Percentiles rank a stretch among this genome's conserved stretches.
phyloP scores from a whole-genome alignment of 768 basidiomycete species.

The Rhodotorula sphaerocarpa region DNA sequence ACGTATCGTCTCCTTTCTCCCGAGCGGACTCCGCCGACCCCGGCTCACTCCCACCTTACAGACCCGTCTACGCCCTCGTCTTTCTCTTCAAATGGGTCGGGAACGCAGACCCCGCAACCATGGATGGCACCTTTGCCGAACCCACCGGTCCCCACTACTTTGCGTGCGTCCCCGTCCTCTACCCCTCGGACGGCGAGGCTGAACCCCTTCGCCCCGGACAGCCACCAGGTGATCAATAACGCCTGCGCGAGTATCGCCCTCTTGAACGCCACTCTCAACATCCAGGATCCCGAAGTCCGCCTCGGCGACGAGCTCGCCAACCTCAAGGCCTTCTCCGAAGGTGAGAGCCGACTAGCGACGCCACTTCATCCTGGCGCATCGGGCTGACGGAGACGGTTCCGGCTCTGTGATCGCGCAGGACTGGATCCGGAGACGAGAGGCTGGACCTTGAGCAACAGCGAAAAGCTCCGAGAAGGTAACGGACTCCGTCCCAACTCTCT shows the following conservation, averaged over 20 bases:
- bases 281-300: conserved; percentile 18
- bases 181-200: background rate
- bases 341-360: conserved; percentile 1
- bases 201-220: background rate
- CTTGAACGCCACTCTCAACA: conserved; percentile 33
- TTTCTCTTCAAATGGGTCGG: conserved; percentile 98
- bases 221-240: conserved; percentile 71
- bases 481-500: conserved; percentile 17
- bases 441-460: conserved; percentile 43
- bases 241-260: conserved; percentile 56
- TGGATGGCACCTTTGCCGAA: conserved; percentile 39
- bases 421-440: conserved; percentile 64
- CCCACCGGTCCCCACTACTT: conserved; percentile 58
- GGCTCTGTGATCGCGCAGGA: conserved; percentile 46
- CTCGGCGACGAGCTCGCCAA: conserved; percentile 32
- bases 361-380: background rate
- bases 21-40: background rate
- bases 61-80: conserved; percentile 77
- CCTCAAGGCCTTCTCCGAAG: conserved; percentile 28
- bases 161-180: conserved; percentile 45
- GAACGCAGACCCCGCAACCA: conserved; percentile 37
- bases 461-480: conserved; percentile 48
- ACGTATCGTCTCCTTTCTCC: background rate
- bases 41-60: conserved; percentile 37
- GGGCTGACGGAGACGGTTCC: background rate